Evolutionary conservation across 495 filamentous ascomycete genomes (phyloP).

Genomic region (Neurospora cerealis): DNA sequence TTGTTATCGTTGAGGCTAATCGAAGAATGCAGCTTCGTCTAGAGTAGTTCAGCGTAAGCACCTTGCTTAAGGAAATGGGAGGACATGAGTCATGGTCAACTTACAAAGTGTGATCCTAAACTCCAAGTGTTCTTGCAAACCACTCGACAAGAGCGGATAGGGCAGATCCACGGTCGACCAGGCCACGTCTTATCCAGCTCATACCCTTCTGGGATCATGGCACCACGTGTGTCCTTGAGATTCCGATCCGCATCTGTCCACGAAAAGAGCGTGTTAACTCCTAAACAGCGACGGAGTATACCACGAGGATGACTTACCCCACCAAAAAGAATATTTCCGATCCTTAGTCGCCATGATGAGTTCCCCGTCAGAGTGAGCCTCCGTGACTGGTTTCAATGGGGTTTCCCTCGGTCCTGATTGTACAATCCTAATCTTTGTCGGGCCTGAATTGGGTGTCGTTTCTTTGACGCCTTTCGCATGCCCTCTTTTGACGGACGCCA

Average conservation of each 20-base stretch:
- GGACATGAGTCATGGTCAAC: neutral
- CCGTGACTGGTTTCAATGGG: neutral
- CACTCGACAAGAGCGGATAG: constrained; percentile 13
- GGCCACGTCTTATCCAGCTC: constrained; percentile 2
- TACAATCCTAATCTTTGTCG: neutral
- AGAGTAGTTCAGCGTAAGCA: neutral
- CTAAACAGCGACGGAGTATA: neutral
- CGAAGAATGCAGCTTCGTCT: constrained; percentile 9
- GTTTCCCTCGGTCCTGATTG: neutral
- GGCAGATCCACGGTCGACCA: constrained; percentile 15
- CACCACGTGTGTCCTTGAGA: constrained; percentile 2
- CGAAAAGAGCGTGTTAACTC: neutral
- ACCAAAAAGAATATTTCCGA: neutral
- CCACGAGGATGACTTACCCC: neutral
- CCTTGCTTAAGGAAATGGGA: neutral
- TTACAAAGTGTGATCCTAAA: constrained; percentile 18
- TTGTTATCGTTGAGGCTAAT: constrained; percentile 25
- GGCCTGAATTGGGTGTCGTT: neutral
- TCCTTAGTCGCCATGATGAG: neutral
- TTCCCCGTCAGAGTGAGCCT: neutral
- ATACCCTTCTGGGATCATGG: constrained; percentile 20
- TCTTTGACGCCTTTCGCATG: neutral
- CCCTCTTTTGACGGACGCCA: neutral
- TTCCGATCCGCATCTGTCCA: constrained; percentile 1
- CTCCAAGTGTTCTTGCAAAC: constrained; percentile 2